A percentile compares a stretch with the other conserved stretches of the same genome.
Conservation (phyloP, 176 grass and related monocot genomes). For the Cenchrus purpureus region DNA sequence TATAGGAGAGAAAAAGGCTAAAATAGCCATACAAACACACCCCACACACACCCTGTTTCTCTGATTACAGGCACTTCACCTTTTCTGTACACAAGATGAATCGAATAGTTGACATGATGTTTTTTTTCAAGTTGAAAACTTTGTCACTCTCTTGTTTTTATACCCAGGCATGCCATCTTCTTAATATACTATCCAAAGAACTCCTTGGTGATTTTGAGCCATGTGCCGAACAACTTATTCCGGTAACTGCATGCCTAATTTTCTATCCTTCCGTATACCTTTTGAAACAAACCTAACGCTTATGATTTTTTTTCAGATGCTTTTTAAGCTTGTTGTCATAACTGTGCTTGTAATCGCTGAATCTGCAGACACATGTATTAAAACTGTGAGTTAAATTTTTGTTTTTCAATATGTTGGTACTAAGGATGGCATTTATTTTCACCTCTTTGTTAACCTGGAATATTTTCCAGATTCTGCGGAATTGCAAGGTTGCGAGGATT, state of each 20-base stretch:
- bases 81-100: conserved; percentile 19
- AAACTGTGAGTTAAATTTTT: conserved; percentile 76
- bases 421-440: conserved; percentile 36
- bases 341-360: conserved; percentile 97
- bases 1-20: no score
- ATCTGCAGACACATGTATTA: conserved; percentile 94
- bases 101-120: conserved; percentile 22
- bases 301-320: conserved; percentile 57
- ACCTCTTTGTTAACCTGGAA: conserved; percentile 33
- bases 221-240: conserved; percentile 85
- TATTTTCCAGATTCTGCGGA: conserved; percentile 73
- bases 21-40: no score
- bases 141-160: conserved; percentile 16
- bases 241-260: conserved; percentile 52
- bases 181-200: conserved; percentile 96
- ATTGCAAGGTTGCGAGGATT: conserved; percentile 79
- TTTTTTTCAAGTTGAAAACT: not conserved
- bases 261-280: conserved; percentile 1
- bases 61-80: not conserved
- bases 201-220: conserved; percentile 91
- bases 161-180: conserved; percentile 51
- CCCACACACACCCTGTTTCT: no score
- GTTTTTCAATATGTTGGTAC: conserved; percentile 20
- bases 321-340: conserved; percentile 99
- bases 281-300: conserved; percentile 38